phyloP scores from a whole-genome alignment of 805 yeast genomes.

The Jamesozyma jinghongensis region DNA sequence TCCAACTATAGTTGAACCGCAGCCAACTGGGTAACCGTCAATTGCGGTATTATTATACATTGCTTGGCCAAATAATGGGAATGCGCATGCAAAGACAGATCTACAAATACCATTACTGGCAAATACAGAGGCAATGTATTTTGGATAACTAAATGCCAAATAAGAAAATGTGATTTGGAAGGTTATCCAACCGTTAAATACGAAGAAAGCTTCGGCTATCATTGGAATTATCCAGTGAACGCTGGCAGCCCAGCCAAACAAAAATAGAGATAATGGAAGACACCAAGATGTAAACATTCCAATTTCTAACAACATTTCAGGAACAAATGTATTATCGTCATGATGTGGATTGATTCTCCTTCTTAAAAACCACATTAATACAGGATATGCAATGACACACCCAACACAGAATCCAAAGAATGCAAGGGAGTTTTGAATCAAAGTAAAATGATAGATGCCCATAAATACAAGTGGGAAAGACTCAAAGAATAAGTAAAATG shows the following conservation, averaged over 20 bases:
- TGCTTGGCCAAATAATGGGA: slow-evolving; percentile 54
- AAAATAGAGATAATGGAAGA: slow-evolving; percentile 37
- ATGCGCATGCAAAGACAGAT: slow-evolving; percentile 43
- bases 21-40: slow-evolving; percentile 43
- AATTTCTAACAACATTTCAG: slow-evolving; percentile 35
- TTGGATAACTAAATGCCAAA: slow-evolving; percentile 38
- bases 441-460: slow-evolving; percentile 47
- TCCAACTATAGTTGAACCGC: slow-evolving; percentile 45
- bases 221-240: slow-evolving; percentile 43
- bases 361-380: slow-evolving; percentile 20
- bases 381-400: slow-evolving; percentile 25
- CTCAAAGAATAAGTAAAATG: slow-evolving; percentile 60
- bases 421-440: slow-evolving; percentile 43
- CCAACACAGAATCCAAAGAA: slow-evolving; percentile 29
- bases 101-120: slow-evolving; percentile 47
- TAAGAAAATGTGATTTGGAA: slow-evolving; percentile 46
- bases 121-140: slow-evolving; percentile 46
- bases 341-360: slow-evolving; percentile 21
- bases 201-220: slow-evolving; percentile 35
- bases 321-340: slow-evolving; percentile 23
- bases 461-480: slow-evolving; percentile 69
- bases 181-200: slow-evolving; percentile 33
- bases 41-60: slow-evolving; percentile 45
- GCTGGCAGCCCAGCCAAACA: slow-evolving; percentile 43
- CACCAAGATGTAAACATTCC: slow-evolving; percentile 33